A percentile compares a stretch with the other conserved stretches of the same genome.
phyloP scores from a whole-genome alignment of 2,329 filamentous ascomycete species.

The Leptographium lundbergii region DNA sequence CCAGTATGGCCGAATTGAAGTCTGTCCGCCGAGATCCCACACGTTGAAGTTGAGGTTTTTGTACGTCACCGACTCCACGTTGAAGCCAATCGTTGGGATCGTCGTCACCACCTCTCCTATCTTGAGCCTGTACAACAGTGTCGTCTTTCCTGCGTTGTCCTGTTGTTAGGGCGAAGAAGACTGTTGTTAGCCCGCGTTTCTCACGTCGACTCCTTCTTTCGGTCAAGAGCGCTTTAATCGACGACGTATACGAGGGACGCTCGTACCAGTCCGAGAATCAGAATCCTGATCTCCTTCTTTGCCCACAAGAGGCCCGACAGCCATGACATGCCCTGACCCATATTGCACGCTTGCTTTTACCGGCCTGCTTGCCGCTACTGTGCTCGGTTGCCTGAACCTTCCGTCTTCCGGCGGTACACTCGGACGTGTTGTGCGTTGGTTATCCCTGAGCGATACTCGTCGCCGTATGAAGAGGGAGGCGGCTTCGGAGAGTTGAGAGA shows the following conservation, averaged over 20 bases:
- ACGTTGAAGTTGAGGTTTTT: constrained; percentile 98
- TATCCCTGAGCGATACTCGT: not conserved
- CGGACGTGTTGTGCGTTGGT: not conserved
- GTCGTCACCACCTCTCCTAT: constrained; percentile 98
- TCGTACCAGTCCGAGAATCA: constrained; percentile 80
- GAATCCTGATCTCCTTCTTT: constrained; percentile 96
- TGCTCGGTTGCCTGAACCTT: not conserved
- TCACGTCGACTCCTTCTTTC: not conserved
- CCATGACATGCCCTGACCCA: constrained; percentile 56
- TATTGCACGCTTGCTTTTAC: constrained; percentile 23
- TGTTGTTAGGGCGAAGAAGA: constrained; percentile 23
- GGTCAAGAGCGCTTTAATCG: not conserved
- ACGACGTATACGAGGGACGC: not conserved
- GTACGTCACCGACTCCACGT: constrained; percentile 97
- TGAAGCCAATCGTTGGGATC: constrained; percentile 98
- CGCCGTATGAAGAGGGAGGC: not conserved
- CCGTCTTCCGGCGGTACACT: not conserved
- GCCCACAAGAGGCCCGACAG: constrained; percentile 65
- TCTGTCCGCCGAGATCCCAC: constrained; percentile 96
- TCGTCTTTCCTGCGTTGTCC: constrained; percentile 99
- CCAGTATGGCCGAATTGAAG: constrained; percentile 98
- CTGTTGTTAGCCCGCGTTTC: constrained; percentile 7
- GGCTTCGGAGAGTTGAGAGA: not conserved
- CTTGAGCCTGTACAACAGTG: constrained; percentile 91
- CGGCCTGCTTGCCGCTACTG: not conserved